Base-by-base conservation (phyloP, 2,329 filamentous ascomycete genomes). In the Didymella lethalis region DNA sequence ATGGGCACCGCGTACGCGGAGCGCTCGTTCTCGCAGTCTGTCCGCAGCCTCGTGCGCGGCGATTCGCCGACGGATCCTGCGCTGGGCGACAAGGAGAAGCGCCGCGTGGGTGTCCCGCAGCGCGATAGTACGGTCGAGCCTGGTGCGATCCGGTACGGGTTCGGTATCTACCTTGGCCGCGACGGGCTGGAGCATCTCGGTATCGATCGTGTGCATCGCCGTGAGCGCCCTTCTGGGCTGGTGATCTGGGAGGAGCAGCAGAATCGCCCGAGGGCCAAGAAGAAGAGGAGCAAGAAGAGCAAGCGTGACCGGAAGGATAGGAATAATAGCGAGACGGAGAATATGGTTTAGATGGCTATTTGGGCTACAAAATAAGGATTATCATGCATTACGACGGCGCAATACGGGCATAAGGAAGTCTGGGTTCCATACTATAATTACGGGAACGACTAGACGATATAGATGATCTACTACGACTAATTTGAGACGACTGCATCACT, bases 121-220 rank as follows among this genome's bases (percentile, higher is more conserved):
- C 62, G 65, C 76, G 82, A 64, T 54, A 71, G 60, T 70, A 43
- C 63, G 3, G 49, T 62, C 7, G 68, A 73, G 4, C 74, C 75
- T 0, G 66, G 65, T 7, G 68, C 80, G 8, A 77, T 73, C 43
- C 59, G 77, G 49, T 89, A 86, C 64, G 84, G 81, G 0, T 86
- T 88, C 68, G 85, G 85, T 1, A 79, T 85, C 18, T 85, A 84
- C 62, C 75, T 81, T 2, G 86, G 86, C 0, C 78, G 85, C 26
- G 86, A 88, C 68, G 86, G 85, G 1, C 81, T 80, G 55, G 85
- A 87, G 64, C 85, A 85, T 71, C 74, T 87, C 11, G 86, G 86
- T 0, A 82, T 89, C 62, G 86, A 88, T 70, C 81, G 85, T 16
- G 77, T 86, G 38, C 73, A 78, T 74, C 59, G 76, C 7, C 75